Evolutionary conservation across 169 alveolate genomes (phyloP).

Genomic region (Cyclospora cayetanensis): DNA sequence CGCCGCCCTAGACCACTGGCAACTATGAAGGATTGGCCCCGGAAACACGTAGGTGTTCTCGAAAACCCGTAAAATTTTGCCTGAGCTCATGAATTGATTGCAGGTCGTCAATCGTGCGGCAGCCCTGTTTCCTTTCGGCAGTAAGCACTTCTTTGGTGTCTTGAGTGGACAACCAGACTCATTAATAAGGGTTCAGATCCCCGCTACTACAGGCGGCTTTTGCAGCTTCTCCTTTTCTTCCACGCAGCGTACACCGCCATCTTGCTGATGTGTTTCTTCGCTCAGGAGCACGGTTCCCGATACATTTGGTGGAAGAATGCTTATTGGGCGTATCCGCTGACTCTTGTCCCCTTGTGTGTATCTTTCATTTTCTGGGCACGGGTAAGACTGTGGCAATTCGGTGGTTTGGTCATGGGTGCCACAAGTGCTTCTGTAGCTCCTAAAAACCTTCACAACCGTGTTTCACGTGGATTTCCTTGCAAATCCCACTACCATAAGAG

Average conservation of each 20-base stretch:
- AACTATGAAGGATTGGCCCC: neutral
- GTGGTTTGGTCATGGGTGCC: neutral
- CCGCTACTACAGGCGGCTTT: conserved; percentile 50
- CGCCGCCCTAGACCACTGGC: neutral
- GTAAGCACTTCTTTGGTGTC: neutral
- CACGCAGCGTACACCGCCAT: conserved; percentile 68
- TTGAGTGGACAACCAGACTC: neutral
- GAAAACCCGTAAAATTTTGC: no score
- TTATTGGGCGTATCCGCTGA: conserved; percentile 59
- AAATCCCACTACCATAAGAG: neutral
- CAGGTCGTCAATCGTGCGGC: conserved; percentile 36
- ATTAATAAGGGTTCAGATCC: conserved; percentile 10
- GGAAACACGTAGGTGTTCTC: neutral
- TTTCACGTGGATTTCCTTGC: conserved; percentile 38
- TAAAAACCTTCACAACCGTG: neutral
- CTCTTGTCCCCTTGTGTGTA: conserved; percentile 19
- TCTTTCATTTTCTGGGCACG: conserved; percentile 44
- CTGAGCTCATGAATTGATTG: no score
- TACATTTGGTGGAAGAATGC: conserved; percentile 40
- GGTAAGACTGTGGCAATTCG: neutral
- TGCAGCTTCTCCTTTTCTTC: conserved; percentile 61
- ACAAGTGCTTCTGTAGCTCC: neutral
- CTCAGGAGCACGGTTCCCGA: conserved; percentile 5
- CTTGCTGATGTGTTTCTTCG: neutral
- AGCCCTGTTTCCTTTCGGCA: neutral